A percentile compares a stretch with the other conserved stretches of the same genome.
Evolutionary conservation across 2,329 filamentous ascomycete species (phyloP).

Genomic region (Aureobasidium sp.): DNA sequence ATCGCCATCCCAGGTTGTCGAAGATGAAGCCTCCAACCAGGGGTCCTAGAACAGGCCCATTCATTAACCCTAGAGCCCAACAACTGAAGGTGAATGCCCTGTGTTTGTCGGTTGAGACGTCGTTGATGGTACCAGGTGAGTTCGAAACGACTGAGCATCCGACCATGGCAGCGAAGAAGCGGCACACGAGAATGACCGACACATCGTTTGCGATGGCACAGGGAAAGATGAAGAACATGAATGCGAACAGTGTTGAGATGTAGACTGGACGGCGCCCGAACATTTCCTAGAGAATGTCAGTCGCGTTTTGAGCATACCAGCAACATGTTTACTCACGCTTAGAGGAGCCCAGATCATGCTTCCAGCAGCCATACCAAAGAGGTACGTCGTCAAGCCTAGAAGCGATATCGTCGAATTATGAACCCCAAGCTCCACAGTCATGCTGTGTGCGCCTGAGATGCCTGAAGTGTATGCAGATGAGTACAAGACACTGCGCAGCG

Average conservation of each 20-base stretch:
- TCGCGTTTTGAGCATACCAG: not conserved
- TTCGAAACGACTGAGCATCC: conserved; percentile 35
- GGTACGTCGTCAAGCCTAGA: conserved; percentile 2
- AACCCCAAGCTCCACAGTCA: not conserved
- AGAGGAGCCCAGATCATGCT: conserved; percentile 9
- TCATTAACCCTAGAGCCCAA: conserved; percentile 71
- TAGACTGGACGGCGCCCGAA: conserved; percentile 5
- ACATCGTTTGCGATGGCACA: not conserved
- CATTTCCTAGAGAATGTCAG: not conserved
- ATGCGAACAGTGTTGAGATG: not conserved
- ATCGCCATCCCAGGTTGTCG: conserved; percentile 10
- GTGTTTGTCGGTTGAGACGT: conserved; percentile 66
- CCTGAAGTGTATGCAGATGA: conserved; percentile 4
- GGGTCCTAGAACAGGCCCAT: conserved; percentile 28
- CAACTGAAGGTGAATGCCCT: conserved; percentile 68
- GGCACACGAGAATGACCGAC: not conserved
- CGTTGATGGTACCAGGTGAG: conserved; percentile 67
- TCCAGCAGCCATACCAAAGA: conserved; percentile 9
- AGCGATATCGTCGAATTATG: not conserved
- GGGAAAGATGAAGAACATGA: conserved; percentile 4
- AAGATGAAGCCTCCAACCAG: conserved; percentile 8
- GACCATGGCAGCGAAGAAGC: conserved; percentile 6
- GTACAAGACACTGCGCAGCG: not conserved
- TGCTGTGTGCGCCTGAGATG: not conserved
- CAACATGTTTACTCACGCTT: not conserved